Evolutionary conservation across 176 grass and related monocot species (phyloP).

Genomic region (Aechmea fasciata): DNA sequence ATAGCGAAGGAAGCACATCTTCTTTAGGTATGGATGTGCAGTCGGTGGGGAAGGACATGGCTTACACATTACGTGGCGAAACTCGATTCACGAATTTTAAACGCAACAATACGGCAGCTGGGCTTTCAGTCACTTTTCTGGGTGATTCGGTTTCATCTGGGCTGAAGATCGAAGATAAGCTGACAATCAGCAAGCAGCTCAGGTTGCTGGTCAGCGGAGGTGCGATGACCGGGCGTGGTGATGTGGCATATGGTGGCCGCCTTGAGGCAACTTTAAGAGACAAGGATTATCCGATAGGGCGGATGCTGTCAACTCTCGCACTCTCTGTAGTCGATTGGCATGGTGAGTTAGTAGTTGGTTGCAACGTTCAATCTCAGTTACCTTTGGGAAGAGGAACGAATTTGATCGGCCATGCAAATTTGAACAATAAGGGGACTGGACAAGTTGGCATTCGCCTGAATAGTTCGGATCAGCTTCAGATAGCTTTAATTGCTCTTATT

Average conservation of each 20-base stretch:
- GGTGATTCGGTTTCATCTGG: constrained; percentile 76
- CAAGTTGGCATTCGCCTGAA: constrained; percentile 73
- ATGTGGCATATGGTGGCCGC: constrained; percentile 61
- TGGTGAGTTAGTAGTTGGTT: constrained; percentile 65
- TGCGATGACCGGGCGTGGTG: constrained; percentile 63
- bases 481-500: constrained; percentile 61
- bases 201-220: constrained; percentile 64
- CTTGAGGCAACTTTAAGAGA: constrained; percentile 78
- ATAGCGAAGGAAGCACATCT: constrained; percentile 50
- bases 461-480: constrained; percentile 84
- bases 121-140: constrained; percentile 70
- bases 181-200: constrained; percentile 64
- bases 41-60: constrained; percentile 81
- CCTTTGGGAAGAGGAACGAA: constrained; percentile 68
- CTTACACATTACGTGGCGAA: constrained; percentile 76
- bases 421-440: constrained; percentile 80
- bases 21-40: constrained; percentile 73
- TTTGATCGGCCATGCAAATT: constrained; percentile 50
- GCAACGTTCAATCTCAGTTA: constrained; percentile 74
- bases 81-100: constrained; percentile 75
- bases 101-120: constrained; percentile 59
- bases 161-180: constrained; percentile 81
- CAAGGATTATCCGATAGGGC: constrained; percentile 84
- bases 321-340: constrained; percentile 88
- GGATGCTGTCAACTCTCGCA: constrained; percentile 53